Conservation (phyloP, 1,284 basidiomycete genomes). For the Boletus smithii region DNA sequence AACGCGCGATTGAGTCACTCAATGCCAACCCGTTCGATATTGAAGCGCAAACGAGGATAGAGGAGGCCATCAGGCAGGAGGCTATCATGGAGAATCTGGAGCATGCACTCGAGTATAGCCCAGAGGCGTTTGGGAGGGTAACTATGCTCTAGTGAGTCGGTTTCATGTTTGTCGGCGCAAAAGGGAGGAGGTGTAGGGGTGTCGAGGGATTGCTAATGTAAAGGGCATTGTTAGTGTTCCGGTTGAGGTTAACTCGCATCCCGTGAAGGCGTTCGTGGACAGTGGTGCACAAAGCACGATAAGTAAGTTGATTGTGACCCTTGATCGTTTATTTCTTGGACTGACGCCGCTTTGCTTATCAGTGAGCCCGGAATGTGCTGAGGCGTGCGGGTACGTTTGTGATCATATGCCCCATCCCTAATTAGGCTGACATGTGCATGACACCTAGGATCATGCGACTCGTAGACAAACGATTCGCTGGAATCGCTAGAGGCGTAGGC, state of each 20-base stretch:
- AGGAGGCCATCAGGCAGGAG: slow-evolving; percentile 90
- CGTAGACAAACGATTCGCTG: slow-evolving; percentile 83
- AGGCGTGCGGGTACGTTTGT: slow-evolving; percentile 76
- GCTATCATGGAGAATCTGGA: slow-evolving; percentile 89
- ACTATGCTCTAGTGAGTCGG: slow-evolving; percentile 89
- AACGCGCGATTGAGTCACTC: slow-evolving; percentile 64
- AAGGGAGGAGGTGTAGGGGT: not conserved
- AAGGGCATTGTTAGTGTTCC: slow-evolving; percentile 51
- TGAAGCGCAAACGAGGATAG: slow-evolving; percentile 89
- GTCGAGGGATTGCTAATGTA: slow-evolving; percentile 13
- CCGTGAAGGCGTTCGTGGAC: slow-evolving; percentile 96
- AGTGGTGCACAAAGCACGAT: slow-evolving; percentile 97
- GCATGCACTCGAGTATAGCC: slow-evolving; percentile 88
- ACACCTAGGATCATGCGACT: slow-evolving; percentile 81
- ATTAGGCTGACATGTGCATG: not conserved
- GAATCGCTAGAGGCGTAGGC: slow-evolving; percentile 93
- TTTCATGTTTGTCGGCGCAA: not conserved
- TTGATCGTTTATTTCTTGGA: slow-evolving; percentile 1
- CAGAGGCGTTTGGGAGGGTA: slow-evolving; percentile 92
- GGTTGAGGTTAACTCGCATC: slow-evolving; percentile 88
- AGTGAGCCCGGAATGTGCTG: slow-evolving; percentile 96
- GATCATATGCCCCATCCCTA: not conserved
- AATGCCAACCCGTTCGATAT: slow-evolving; percentile 89
- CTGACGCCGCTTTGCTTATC: slow-evolving; percentile 12
- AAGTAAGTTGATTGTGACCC: slow-evolving; percentile 53